Percentiles rank a stretch among this genome's conserved stretches.
phyloP scores from a whole-genome alignment of 1,139 yeast species.

The Hemisphaericaspora lyxosophila region DNA sequence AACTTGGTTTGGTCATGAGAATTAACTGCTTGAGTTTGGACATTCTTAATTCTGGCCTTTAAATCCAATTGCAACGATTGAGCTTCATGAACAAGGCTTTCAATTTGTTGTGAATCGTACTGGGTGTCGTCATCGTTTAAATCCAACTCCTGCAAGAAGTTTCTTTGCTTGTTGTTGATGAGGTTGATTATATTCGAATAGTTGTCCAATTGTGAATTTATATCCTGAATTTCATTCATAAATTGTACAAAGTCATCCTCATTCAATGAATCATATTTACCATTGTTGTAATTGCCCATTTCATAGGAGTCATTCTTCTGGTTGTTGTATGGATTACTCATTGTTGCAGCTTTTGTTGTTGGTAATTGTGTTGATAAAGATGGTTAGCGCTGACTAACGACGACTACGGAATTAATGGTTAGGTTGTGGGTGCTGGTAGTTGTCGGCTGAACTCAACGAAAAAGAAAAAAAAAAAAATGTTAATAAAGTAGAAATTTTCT shows the following conservation, averaged over 20 bases:
- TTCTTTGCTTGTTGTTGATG: conserved; percentile 78
- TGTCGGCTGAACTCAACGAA: too few species aligned
- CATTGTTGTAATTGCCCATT: conserved; percentile 33
- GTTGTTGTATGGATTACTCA: conserved; percentile 30
- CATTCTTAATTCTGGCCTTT: conserved; percentile 72
- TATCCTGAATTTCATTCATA: conserved; percentile 79
- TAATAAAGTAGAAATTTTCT: too few species aligned
- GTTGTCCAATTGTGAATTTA: conserved; percentile 77
- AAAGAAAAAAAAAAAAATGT: too few species aligned
- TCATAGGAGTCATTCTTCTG: conserved; percentile 22
- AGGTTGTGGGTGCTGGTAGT: too few species aligned
- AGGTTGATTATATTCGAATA: conserved; percentile 75
- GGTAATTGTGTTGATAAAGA: background rate
- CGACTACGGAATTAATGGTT: too few species aligned
- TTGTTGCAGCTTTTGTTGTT: too few species aligned
- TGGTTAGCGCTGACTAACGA: too few species aligned
- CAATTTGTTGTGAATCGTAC: conserved; percentile 73
- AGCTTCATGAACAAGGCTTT: conserved; percentile 74
- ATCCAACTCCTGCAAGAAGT: conserved; percentile 73
- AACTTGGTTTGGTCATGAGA: conserved; percentile 75
- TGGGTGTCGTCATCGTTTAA: conserved; percentile 76
- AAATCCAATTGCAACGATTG: conserved; percentile 73
- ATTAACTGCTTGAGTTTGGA: conserved; percentile 59
- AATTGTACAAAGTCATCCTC: conserved; percentile 69
- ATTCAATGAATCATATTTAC: conserved; percentile 18